A percentile compares a stretch with the other conserved stretches of the same genome.
Evolutionary conservation across 2,329 filamentous ascomycete species (phyloP).

Genomic region (Lachnellula suecica): DNA sequence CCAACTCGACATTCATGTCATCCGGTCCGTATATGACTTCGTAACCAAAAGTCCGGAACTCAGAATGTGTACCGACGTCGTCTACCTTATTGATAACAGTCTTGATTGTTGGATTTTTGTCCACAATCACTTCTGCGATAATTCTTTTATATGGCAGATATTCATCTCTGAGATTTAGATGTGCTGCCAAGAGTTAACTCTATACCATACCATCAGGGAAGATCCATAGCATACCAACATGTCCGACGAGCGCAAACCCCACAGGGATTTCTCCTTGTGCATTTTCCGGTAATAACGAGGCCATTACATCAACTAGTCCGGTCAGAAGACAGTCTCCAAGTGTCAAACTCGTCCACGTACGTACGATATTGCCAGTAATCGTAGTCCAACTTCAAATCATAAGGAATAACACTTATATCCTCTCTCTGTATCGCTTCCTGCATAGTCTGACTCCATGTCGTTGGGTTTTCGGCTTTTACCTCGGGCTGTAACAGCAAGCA

Average conservation of each 20-base stretch:
- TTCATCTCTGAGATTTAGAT: slow-evolving; percentile 82
- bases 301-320: slow-evolving; percentile 65
- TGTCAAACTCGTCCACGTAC: slow-evolving; percentile 24
- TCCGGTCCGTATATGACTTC: slow-evolving; percentile 82
- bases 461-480: slow-evolving; percentile 56
- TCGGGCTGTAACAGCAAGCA: slow-evolving; percentile 59
- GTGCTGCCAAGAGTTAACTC: slow-evolving; percentile 51
- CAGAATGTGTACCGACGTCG: slow-evolving; percentile 79
- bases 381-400: slow-evolving; percentile 75
- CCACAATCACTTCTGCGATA: slow-evolving; percentile 80
- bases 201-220: slow-evolving; percentile 15
- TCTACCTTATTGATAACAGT: slow-evolving; percentile 97
- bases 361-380: slow-evolving; percentile 81
- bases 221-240: slow-evolving; percentile 61
- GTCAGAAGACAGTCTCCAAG: slow-evolving; percentile 7
- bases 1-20: slow-evolving; percentile 80
- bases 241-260: slow-evolving; percentile 86
- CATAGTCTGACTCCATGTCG: slow-evolving; percentile 75
- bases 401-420: slow-evolving; percentile 72
- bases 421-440: slow-evolving; percentile 66
- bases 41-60: slow-evolving; percentile 90
- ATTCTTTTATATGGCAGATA: slow-evolving; percentile 84
- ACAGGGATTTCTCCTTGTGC: slow-evolving; percentile 78
- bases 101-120: slow-evolving; percentile 79
- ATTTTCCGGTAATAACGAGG: slow-evolving; percentile 76